A percentile compares a stretch with the other conserved stretches of the same genome.
These are phyloP conservation scores for Friedmanniomyces endolithicus DNA, from an alignment of 495 filamentous ascomycete species.

Conservation along the genomic window DNA sequence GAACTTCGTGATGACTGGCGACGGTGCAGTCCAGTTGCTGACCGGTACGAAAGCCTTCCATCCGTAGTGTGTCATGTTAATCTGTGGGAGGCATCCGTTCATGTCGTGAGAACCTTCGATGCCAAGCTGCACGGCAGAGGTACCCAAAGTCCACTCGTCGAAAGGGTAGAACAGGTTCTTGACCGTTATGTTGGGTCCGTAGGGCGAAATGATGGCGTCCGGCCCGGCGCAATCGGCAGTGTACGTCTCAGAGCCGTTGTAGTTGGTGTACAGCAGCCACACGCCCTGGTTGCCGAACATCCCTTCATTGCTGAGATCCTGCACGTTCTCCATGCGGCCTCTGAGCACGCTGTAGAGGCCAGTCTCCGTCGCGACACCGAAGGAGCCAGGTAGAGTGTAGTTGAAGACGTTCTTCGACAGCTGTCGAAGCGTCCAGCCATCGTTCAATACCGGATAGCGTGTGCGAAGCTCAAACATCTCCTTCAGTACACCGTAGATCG, in stretches of 20 bases:
- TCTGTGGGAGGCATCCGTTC: conserved; percentile 46
- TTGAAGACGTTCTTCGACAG: conserved; percentile 48
- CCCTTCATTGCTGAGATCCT: conserved; percentile 37
- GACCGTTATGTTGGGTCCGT: conserved; percentile 43
- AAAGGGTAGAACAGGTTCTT: conserved; percentile 57
- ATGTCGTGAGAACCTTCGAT: conserved; percentile 34
- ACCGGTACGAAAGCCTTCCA: conserved; percentile 54
- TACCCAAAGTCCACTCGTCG: conserved; percentile 40
- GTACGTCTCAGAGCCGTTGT: conserved; percentile 44
- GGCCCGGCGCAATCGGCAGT: conserved; percentile 45
- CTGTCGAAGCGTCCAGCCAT: conserved; percentile 48
- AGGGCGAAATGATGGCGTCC: conserved; percentile 47
- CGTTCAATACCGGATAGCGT: conserved; percentile 48
- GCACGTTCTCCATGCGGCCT: conserved; percentile 37
- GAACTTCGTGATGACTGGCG: conserved; percentile 56
- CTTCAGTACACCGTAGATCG: conserved; percentile 54
- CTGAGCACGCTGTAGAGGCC: conserved; percentile 58
- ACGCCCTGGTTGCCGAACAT: conserved; percentile 40
- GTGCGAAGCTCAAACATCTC: conserved; percentile 53
- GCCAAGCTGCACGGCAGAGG: conserved; percentile 28
- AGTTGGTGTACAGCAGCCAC: conserved; percentile 59
- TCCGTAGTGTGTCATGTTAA: conserved; percentile 46
- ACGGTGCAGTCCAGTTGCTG: conserved; percentile 37
- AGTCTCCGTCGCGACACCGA: conserved; percentile 44
- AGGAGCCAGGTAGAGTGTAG: conserved; percentile 42